These are phyloP conservation scores for Leishmania major DNA, from an alignment of 208 protist genomes.

Conservation along the genomic window DNA sequence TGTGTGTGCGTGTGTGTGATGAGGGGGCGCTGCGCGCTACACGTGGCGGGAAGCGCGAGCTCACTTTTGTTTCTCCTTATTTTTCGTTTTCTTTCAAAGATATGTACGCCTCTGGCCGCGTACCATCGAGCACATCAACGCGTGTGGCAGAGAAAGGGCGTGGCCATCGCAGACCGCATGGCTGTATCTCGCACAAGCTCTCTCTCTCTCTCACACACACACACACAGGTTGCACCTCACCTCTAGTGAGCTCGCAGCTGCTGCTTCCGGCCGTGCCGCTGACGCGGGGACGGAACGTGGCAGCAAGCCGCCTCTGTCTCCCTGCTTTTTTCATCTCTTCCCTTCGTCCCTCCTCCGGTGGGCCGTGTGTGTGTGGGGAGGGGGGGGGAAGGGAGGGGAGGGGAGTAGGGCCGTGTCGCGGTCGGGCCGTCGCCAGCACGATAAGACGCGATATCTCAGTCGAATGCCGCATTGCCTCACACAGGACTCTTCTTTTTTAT, in stretches of 20 bases:
- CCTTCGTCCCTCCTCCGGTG: neutral
- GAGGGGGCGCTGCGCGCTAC: neutral
- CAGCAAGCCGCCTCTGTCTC: neutral
- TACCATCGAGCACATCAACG: neutral
- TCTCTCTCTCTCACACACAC: neutral
- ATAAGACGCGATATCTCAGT: neutral
- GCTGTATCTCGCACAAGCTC: neutral
- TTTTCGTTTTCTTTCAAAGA: neutral
- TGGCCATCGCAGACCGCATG: neutral
- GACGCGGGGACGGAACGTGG: neutral
- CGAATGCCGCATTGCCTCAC: neutral
- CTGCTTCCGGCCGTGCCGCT: neutral
- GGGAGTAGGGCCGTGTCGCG: neutral
- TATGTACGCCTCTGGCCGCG: neutral
- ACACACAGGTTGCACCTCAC: constrained; percentile 6
- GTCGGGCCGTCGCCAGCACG: neutral
- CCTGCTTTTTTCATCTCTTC: neutral
- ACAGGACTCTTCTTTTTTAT: neutral
- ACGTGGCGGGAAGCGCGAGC: neutral
- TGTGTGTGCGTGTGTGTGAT: neutral
- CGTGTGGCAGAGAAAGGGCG: neutral
- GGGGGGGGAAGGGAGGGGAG: too few species aligned
- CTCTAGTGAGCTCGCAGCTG: neutral
- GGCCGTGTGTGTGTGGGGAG: neutral
- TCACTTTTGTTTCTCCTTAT: neutral